Percentiles rank a stretch among this genome's conserved stretches.
Evolutionary conservation across 1,284 basidiomycete genomes (phyloP).

Genomic region (Rhodotorula sp.): DNA sequence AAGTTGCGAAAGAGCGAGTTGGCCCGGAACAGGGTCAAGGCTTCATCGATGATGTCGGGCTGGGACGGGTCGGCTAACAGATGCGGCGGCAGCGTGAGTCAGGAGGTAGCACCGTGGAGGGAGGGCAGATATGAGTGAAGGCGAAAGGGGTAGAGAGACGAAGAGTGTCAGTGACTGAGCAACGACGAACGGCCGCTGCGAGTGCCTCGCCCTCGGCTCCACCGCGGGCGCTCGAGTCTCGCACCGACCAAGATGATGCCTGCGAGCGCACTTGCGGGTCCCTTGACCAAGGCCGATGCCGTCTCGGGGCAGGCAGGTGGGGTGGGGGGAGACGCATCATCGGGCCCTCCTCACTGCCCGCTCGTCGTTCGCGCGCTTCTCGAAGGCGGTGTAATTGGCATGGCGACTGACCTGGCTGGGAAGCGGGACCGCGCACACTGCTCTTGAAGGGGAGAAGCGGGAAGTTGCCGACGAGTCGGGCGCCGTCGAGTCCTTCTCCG

Average conservation of each 20-base stretch:
- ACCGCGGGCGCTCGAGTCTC: too few species aligned
- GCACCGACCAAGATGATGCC: too few species aligned
- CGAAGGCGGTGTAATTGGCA: too few species aligned
- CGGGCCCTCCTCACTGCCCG: neutral
- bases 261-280: too few species aligned
- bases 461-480: slow-evolving; percentile 83
- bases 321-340: too few species aligned
- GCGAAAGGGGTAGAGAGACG: too few species aligned
- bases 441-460: slow-evolving; percentile 87
- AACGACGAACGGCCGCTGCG: neutral
- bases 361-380: neutral
- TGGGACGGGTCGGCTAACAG: slow-evolving; percentile 67
- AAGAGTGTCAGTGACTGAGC: slow-evolving; percentile 3
- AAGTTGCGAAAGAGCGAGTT: slow-evolving; percentile 99
- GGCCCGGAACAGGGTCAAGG: slow-evolving; percentile 94
- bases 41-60: slow-evolving; percentile 92
- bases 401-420: slow-evolving; percentile 66
- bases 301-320: too few species aligned
- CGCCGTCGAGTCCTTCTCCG: slow-evolving; percentile 74
- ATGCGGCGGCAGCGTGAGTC: slow-evolving; percentile 42
- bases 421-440: slow-evolving; percentile 86
- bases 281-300: too few species aligned
- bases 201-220: too few species aligned
- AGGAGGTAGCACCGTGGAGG: neutral
- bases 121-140: neutral